Evolutionary conservation across 1,284 basidiomycete species (phyloP).

Genomic region (Cronartium ribicola): DNA sequence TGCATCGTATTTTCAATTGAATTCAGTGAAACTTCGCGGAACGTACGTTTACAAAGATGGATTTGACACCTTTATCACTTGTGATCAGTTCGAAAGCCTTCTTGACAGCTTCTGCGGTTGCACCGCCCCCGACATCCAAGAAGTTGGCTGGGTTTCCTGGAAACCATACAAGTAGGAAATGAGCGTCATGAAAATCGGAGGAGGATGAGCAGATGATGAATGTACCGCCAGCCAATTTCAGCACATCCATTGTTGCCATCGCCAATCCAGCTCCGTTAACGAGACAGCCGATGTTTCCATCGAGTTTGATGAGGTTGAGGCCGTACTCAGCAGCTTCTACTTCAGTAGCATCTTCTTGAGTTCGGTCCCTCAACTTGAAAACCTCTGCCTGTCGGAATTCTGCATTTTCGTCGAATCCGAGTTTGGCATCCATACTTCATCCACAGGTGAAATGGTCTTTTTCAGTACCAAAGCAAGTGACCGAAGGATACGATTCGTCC

Average conservation of each 20-base stretch:
- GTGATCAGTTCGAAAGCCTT: conserved; percentile 97
- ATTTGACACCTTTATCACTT: conserved; percentile 85
- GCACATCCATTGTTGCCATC: conserved; percentile 99
- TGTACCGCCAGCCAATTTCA: conserved; percentile 80
- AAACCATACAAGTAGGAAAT: conserved; percentile 1
- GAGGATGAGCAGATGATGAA: neutral
- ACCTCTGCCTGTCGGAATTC: conserved; percentile 93
- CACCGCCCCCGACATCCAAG: conserved; percentile 95
- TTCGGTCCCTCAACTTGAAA: conserved; percentile 81
- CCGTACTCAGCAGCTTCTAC: conserved; percentile 72
- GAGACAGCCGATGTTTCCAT: conserved; percentile 94
- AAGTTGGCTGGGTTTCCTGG: conserved; percentile 83
- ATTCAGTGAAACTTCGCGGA: neutral
- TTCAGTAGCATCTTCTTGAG: conserved; percentile 95
- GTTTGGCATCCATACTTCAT: conserved; percentile 96
- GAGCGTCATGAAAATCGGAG: conserved; percentile 37
- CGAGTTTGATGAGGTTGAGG: conserved; percentile 99
- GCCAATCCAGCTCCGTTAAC: conserved; percentile 98
- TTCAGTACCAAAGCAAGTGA: conserved; percentile 30
- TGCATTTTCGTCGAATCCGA: conserved; percentile 98
- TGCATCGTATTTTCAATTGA: neutral
- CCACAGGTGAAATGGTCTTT: conserved; percentile 32
- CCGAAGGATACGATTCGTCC: neutral
- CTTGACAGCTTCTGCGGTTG: conserved; percentile 97
- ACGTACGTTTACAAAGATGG: conserved; percentile 86